Evolutionary conservation across 2,329 filamentous ascomycete species (phyloP).

Genomic region (Tolypocladium amazonense): DNA sequence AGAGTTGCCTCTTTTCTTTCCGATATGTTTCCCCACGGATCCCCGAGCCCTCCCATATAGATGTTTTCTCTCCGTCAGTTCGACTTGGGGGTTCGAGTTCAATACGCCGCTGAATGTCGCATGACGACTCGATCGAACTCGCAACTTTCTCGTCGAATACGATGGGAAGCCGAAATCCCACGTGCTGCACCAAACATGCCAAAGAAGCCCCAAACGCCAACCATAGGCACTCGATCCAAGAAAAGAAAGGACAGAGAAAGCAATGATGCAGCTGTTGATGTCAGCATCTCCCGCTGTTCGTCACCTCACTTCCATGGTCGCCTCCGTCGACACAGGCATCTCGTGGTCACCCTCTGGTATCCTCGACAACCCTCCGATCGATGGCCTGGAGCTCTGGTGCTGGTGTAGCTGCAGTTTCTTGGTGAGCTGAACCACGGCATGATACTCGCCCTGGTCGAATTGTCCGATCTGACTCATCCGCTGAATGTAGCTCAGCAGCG

Average conservation of each 20-base stretch:
- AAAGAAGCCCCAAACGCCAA: conserved; percentile 6
- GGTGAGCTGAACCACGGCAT: conserved; percentile 70
- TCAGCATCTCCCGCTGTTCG: neutral
- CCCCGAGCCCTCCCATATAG: neutral
- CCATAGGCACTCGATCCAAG: neutral
- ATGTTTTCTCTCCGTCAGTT: conserved; percentile 2
- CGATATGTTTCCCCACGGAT: neutral
- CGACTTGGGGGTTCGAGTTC: neutral
- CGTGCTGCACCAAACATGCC: neutral
- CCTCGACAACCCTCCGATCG: conserved; percentile 39
- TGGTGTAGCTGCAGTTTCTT: conserved; percentile 71
- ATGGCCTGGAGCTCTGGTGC: conserved; percentile 19
- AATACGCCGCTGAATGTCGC: neutral
- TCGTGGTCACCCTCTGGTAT: conserved; percentile 49
- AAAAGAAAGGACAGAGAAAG: neutral
- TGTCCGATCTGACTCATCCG: conserved; percentile 54
- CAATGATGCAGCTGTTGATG: conserved; percentile 1
- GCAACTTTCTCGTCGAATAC: neutral
- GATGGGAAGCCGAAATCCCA: neutral
- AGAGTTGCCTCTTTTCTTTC: conserved; percentile 13
- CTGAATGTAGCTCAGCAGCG: conserved; percentile 73
- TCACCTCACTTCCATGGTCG: conserved; percentile 20
- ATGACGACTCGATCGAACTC: neutral
- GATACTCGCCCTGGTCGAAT: conserved; percentile 67
- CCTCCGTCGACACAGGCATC: conserved; percentile 20